Conservation (phyloP, 768 basidiomycete genomes). For the Mycena vulgaris region DNA sequence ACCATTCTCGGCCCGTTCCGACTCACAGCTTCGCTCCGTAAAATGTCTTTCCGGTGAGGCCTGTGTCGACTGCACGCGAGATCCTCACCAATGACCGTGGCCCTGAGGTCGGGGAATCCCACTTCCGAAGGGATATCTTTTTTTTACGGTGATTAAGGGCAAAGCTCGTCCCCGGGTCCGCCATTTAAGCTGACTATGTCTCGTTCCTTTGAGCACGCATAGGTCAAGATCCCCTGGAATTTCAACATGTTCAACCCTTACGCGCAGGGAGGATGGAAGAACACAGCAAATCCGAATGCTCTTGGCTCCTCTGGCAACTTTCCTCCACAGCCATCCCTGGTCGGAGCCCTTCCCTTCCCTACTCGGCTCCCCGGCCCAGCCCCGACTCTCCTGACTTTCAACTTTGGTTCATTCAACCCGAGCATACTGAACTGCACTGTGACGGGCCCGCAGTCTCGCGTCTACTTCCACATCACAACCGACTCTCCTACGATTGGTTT, state of each 20-base stretch:
- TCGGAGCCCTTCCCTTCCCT: constrained; percentile 14
- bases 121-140: background rate
- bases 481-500: constrained; percentile 44
- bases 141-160: too few relatives aligned
- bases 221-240: background rate
- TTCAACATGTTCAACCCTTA: constrained; percentile 21
- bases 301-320: constrained; percentile 6
- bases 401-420: constrained; percentile 49
- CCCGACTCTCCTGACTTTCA: constrained; percentile 53
- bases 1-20: background rate
- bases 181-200: background rate
- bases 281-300: constrained; percentile 1
- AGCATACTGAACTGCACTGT: background rate
- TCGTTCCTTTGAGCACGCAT: too few relatives aligned
- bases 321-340: constrained; percentile 23
- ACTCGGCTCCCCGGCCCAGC: constrained; percentile 5
- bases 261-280: constrained; percentile 14
- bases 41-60: too few relatives aligned
- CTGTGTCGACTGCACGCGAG: too few relatives aligned
- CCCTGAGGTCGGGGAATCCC: background rate
- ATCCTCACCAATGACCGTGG: too few relatives aligned
- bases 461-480: constrained; percentile 56
- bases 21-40: background rate
- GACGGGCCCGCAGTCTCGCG: too few relatives aligned
- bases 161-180: too few relatives aligned